Percentiles rank a stretch among this genome's conserved stretches.
Conservation (phyloP, 2,329 filamentous ascomycete species). For the Claviceps purpurea region DNA sequence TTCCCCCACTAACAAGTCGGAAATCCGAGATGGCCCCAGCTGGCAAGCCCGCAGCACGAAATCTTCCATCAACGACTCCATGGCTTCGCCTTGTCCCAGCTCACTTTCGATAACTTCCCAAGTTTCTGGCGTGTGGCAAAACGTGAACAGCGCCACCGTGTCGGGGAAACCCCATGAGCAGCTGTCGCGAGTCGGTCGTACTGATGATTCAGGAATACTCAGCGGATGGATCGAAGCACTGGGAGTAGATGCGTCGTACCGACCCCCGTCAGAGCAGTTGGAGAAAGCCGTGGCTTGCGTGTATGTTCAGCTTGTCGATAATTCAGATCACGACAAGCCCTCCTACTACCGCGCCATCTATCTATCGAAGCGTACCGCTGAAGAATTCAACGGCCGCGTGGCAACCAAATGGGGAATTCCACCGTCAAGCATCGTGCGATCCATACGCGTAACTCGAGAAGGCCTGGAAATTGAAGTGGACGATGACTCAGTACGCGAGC, state of each 20-base stretch:
- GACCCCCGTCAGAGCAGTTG: slow-evolving; percentile 58
- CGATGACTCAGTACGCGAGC: slow-evolving; percentile 72
- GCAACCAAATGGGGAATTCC: slow-evolving; percentile 74
- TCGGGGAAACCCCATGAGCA: slow-evolving; percentile 37
- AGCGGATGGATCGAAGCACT: slow-evolving; percentile 83
- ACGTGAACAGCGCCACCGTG: slow-evolving; percentile 36
- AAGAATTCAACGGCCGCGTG: slow-evolving; percentile 60
- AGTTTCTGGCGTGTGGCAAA: slow-evolving; percentile 40
- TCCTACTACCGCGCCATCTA: slow-evolving; percentile 78
- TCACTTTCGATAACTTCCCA: slow-evolving; percentile 50
- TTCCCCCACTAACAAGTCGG: slow-evolving; percentile 42
- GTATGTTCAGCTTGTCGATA: slow-evolving; percentile 53
- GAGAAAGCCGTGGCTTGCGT: slow-evolving; percentile 76
- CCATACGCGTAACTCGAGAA: slow-evolving; percentile 57
- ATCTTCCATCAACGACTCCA: slow-evolving; percentile 45
- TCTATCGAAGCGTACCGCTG: slow-evolving; percentile 59
- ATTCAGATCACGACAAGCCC: slow-evolving; percentile 35
- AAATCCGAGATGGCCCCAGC: slow-evolving; percentile 30
- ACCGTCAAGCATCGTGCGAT: slow-evolving; percentile 53
- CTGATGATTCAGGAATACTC: slow-evolving; percentile 49
- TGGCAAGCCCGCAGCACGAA: slow-evolving; percentile 41
- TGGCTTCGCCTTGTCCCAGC: slow-evolving; percentile 55
- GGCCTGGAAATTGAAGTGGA: slow-evolving; percentile 79
- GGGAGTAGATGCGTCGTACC: slow-evolving; percentile 77
- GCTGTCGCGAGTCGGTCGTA: slow-evolving; percentile 36